Evolutionary conservation across 306 rosid genomes (phyloP), one percentile per base, ranked within the genome.

Genomic region (Oemleria cerasiformis): DNA sequence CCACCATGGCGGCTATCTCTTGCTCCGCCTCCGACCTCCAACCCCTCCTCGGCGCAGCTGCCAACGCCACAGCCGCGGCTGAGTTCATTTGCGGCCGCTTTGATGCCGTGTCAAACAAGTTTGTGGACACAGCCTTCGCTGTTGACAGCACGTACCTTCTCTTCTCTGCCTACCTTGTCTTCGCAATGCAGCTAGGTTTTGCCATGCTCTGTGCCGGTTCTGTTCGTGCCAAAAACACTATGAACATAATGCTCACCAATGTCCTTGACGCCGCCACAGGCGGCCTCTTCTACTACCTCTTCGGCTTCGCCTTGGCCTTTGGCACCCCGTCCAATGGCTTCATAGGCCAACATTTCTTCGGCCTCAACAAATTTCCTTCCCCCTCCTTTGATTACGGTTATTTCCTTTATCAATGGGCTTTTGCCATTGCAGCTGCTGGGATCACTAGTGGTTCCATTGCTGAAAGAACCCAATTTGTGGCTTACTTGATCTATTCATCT

Each of bases 191-290:
- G 48, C 79, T 87, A 4, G 91, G 88, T 1, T 87, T 87, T 4
- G 88, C 91, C 12, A 87, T 84, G 88, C 80, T 87, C 0, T 87
- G 91, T 8, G 91, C 91, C 0, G 88, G 91, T 0, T 87, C 88
- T 2, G 87, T 84, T 1, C 84, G 87, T 0, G 91, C 86, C 11
- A 86, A 84, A 40, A 86, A 86, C 71, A 87, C 85, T 54, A 84
- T 87, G 86, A 87, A 84, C 51, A 87, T 87, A 9, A 87, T 87
- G 91, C 79, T 87, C 1, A 87, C 91, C 19, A 86, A 86, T 6
- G 84, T 83, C 6, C 90, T 86, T 4, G 87, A 86, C 7, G 90
- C 90, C 1, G 86, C 87, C 1, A 75, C 85, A 0, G 87, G 90
- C 1, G 87, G 86, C 23, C 63, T 86, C 6, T 83, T 86, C 73